phyloP scores from a whole-genome alignment of 1,284 basidiomycete genomes.

The Tranzscheliella williamsii region DNA sequence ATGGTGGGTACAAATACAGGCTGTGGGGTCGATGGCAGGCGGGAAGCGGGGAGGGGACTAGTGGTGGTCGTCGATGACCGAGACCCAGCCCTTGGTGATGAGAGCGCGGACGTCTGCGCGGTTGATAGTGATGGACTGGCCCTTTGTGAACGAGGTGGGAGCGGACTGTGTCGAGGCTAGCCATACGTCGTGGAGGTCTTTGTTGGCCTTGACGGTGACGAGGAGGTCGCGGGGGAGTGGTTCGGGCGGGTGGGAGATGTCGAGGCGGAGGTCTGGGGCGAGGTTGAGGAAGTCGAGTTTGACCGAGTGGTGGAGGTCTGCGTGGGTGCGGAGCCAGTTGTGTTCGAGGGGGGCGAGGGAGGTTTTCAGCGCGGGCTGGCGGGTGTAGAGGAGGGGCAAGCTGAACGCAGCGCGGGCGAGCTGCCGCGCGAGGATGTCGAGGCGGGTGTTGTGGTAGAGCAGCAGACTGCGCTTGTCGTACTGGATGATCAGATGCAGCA shows the following conservation, averaged over 20 bases:
- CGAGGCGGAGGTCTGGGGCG: background rate
- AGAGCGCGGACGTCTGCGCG: background rate
- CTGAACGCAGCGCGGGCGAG: conserved; percentile 1
- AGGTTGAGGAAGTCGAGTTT: background rate
- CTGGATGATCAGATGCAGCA: conserved; percentile 82
- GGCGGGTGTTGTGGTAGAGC: conserved; percentile 83
- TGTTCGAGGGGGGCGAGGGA: background rate
- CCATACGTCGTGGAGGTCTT: background rate
- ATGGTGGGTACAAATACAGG: too few relatives aligned
- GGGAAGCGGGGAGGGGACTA: too few relatives aligned
- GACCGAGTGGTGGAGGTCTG: background rate
- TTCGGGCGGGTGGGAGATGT: background rate
- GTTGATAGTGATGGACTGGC: background rate
- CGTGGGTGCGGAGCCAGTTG: background rate
- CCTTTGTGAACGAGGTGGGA: background rate
- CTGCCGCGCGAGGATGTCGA: conserved; percentile 64
- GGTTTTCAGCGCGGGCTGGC: background rate
- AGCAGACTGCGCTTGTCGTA: conserved; percentile 91
- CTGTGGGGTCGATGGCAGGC: too few relatives aligned
- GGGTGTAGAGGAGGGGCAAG: conserved; percentile 6
- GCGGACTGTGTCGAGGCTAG: background rate
- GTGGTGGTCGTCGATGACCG: background rate
- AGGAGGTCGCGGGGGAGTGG: background rate
- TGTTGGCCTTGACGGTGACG: background rate
- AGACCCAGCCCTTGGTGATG: background rate